Base-by-base conservation (phyloP, 2,329 filamentous ascomycete genomes). In the Microcyclospora pomicola region DNA sequence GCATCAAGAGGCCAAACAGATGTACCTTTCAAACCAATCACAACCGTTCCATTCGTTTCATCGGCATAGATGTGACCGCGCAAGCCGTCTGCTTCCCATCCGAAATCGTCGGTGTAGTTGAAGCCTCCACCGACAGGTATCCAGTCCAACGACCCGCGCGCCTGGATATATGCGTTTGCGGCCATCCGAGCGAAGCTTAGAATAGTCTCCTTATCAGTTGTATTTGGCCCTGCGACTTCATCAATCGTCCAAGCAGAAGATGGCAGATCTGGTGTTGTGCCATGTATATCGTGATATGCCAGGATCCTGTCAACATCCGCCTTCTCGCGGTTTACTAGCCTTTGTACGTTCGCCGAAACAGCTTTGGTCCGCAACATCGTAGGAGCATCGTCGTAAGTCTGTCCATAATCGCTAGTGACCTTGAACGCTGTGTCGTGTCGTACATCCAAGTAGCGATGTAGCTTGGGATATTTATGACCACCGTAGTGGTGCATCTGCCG, bases 401-500 rank as follows among this genome's bases (percentile, higher is more conserved):
- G 38, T 35, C 52, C 52, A 42, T 50, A 42, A 15, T 55, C 49
- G 39, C 42, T 39, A 4, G 48, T 49, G 34, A 56, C 49, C 19
- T 43, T 41, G 7, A 56, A 35, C 31, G 36, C 34, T n/a, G 77
- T 71, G 33, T 76, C 65, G 9, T 69, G 61, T 14, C 72, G 63
- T 27, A 95, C 66, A 58, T 96, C 85, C 43, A 80, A 69, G 49
- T 75, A 78, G 41, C 80, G 72, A 59, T 95, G 84, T 12, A 95
- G 72, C 5, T 70, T 62, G 2, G 87, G 87, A 49, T 93, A 75
- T 49, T 72, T 66, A 59, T 88, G 73, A 31, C 84, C 82, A 41
- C 88, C 88, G 63, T 94, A 87, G 58, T 95, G 87, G 62, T 84
- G 91, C 53, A 96, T 79, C 61, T 98, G 88, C 51, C 85, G 79